A percentile compares a stretch with the other conserved stretches of the same genome.
These are phyloP conservation scores for Melanogaster broomeanus DNA, from an alignment of 768 basidiomycete genomes.

Conservation along the genomic window DNA sequence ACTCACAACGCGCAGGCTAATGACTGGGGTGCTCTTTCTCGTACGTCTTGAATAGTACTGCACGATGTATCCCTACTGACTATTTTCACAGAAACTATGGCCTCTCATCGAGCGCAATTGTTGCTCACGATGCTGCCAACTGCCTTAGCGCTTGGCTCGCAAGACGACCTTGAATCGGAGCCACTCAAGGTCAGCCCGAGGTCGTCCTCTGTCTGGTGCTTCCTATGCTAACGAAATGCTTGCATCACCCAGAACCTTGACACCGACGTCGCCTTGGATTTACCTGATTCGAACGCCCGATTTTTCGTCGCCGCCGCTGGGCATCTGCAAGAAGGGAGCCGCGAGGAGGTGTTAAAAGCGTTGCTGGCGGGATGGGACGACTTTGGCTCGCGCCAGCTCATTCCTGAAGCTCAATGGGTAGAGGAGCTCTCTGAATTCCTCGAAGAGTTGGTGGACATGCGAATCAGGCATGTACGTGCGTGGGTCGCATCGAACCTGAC, in stretches of 20 bases:
- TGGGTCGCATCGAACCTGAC: slow-evolving; percentile 54
- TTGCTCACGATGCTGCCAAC: slow-evolving; percentile 42
- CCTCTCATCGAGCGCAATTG: slow-evolving; percentile 45
- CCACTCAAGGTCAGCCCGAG: slow-evolving; percentile 53
- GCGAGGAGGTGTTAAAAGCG: slow-evolving; percentile 13
- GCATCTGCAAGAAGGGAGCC: slow-evolving; percentile 9
- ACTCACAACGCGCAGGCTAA: slow-evolving; percentile 43
- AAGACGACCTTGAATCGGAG: slow-evolving; percentile 49
- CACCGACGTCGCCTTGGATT: slow-evolving; percentile 42
- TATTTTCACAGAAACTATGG: slow-evolving; percentile 43
- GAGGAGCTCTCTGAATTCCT: slow-evolving; percentile 41
- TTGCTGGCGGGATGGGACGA: slow-evolving; percentile 32
- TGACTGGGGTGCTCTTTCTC: slow-evolving; percentile 63
- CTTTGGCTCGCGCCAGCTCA: slow-evolving; percentile 32
- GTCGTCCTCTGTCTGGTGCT: background rate
- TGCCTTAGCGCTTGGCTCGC: slow-evolving; percentile 50
- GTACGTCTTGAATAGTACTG: slow-evolving; percentile 32
- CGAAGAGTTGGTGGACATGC: slow-evolving; percentile 41
- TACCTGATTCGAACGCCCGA: slow-evolving; percentile 34
- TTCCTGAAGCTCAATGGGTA: slow-evolving; percentile 45
- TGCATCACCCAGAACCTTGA: slow-evolving; percentile 49
- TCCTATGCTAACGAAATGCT: background rate
- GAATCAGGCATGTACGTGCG: slow-evolving; percentile 46
- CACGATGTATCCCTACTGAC: background rate
- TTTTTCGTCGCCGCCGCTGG: slow-evolving; percentile 35